A percentile compares a stretch with the other conserved stretches of the same genome.
Evolutionary conservation across 140 eudicot species (phyloP).

Genomic region (Cichorium intybus): DNA sequence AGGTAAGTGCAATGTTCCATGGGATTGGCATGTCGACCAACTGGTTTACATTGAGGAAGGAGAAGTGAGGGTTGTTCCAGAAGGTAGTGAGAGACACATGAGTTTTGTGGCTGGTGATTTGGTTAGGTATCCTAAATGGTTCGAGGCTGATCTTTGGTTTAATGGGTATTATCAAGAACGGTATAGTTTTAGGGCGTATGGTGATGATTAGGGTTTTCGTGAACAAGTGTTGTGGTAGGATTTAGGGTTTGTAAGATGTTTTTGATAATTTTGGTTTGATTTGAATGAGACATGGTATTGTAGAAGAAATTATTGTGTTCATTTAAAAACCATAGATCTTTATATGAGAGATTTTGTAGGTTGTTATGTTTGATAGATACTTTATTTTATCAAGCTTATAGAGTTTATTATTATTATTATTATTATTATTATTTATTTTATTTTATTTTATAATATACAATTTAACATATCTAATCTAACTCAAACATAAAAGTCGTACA

Average conservation of each 20-base stretch:
- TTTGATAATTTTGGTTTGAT: background rate
- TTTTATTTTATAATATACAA: too few relatives aligned
- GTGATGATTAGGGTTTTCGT: conserved; percentile 60
- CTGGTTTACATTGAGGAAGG: conserved; percentile 94
- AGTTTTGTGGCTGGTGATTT: conserved; percentile 88
- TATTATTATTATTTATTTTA: too few relatives aligned
- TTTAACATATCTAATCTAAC: too few relatives aligned
- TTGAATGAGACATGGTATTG: conserved; percentile 3
- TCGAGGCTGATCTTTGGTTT: conserved; percentile 92
- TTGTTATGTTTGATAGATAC: too few relatives aligned
- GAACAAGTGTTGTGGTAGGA: background rate
- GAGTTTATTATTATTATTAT: too few relatives aligned
- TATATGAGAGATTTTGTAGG: background rate
- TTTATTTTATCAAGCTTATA: too few relatives aligned
- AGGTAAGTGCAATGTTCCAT: conserved; percentile 82
- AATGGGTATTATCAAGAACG: conserved; percentile 87
- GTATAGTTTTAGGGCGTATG: conserved; percentile 85
- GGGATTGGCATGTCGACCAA: conserved; percentile 99
- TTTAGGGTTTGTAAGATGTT: background rate
- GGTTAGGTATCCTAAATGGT: conserved; percentile 94
- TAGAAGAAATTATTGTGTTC: background rate
- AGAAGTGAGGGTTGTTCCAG: conserved; percentile 96
- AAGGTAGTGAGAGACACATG: conserved; percentile 81
- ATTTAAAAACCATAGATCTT: background rate
- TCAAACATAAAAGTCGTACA: too few relatives aligned